Conservation (phyloP, 805 yeast genomes). For the Candida sithepensis region DNA sequence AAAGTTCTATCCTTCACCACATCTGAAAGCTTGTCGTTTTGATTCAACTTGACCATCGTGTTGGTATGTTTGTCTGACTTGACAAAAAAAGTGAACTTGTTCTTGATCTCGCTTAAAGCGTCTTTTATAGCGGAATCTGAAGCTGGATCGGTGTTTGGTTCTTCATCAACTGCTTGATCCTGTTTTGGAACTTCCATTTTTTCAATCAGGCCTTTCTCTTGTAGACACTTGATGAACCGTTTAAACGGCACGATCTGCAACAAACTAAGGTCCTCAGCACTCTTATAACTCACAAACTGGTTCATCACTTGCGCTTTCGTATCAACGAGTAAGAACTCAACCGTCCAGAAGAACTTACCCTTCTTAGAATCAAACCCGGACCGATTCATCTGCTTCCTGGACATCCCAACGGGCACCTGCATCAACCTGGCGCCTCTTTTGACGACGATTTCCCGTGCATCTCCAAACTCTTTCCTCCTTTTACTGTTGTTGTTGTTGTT, state of each 20-base stretch:
- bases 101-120: slow-evolving; percentile 1
- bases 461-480: slow-evolving; percentile 26
- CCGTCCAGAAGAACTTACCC: slow-evolving; percentile 69
- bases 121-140: slow-evolving; percentile 2
- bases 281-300: slow-evolving; percentile 34
- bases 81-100: slow-evolving; percentile 9
- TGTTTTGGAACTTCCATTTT: too few species aligned
- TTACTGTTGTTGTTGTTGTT: slow-evolving; percentile 23
- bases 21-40: slow-evolving; percentile 39
- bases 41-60: slow-evolving; percentile 37
- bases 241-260: slow-evolving; percentile 40
- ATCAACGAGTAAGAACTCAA: slow-evolving; percentile 60
- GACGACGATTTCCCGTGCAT: slow-evolving; percentile 26
- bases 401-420: slow-evolving; percentile 71
- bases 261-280: slow-evolving; percentile 36
- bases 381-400: slow-evolving; percentile 57
- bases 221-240: slow-evolving; percentile 30
- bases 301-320: slow-evolving; percentile 12
- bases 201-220: slow-evolving; percentile 31
- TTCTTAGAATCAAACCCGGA: slow-evolving; percentile 65
- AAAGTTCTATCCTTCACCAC: slow-evolving; percentile 55
- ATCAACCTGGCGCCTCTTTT: slow-evolving; percentile 67
- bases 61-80: slow-evolving; percentile 9
- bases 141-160: too few species aligned
- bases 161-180: background rate